Conservation (phyloP, 169 alveolate species). For the Plasmodium reichenowi region DNA sequence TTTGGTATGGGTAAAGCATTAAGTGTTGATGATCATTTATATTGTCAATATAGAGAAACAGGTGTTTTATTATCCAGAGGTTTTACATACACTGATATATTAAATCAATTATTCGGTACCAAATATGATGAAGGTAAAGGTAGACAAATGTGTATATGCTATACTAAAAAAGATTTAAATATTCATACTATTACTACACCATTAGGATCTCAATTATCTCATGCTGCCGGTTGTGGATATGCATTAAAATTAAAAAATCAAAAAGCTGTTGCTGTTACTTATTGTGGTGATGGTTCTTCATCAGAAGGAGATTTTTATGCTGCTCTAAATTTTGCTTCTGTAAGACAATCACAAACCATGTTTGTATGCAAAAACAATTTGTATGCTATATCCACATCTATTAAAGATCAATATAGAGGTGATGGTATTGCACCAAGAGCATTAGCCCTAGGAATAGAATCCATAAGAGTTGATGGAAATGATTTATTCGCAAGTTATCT, state of each 20-base stretch:
- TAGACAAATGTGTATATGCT: conserved; percentile 97
- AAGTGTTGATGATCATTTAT: conserved; percentile 89
- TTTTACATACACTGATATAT: conserved; percentile 87
- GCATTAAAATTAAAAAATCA: conserved; percentile 90
- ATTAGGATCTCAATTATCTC: conserved; percentile 95
- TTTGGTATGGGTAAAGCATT: conserved; percentile 94
- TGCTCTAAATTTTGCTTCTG: conserved; percentile 96
- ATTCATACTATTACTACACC: conserved; percentile 96
- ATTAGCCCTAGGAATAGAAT: conserved; percentile 94
- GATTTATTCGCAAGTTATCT: conserved; percentile 95
- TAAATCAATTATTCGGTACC: conserved; percentile 86
- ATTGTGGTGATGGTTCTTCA: conserved; percentile 99
- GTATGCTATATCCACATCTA: conserved; percentile 96
- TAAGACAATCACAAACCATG: conserved; percentile 92
- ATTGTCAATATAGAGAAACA: conserved; percentile 95
- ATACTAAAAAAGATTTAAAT: conserved; percentile 89
- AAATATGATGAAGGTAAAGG: conserved; percentile 95
- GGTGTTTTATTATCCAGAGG: conserved; percentile 95
- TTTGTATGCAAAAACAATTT: conserved; percentile 96
- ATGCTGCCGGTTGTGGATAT: conserved; percentile 97
- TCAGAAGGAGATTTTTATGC: conserved; percentile 97
- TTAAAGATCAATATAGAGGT: conserved; percentile 94
- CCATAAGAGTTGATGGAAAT: conserved; percentile 93
- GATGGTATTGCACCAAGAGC: conserved; percentile 97
- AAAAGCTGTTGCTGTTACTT: conserved; percentile 92